Evolutionary conservation across 2,329 filamentous ascomycete species (phyloP).

Genomic region (Colletotrichum spinosum): DNA sequence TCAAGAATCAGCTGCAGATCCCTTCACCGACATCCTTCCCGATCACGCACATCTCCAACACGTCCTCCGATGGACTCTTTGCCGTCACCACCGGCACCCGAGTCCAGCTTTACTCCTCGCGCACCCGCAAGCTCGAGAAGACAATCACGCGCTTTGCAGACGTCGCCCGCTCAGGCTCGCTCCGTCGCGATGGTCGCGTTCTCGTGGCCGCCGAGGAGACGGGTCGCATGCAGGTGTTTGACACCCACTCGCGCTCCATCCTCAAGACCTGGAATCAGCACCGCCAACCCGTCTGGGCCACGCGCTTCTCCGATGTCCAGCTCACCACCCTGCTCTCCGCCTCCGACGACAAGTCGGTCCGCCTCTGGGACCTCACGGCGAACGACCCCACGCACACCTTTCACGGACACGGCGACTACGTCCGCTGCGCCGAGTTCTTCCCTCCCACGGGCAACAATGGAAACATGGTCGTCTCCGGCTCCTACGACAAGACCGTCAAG

Average conservation of each 20-base stretch:
- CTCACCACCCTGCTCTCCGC: slow-evolving; percentile 89
- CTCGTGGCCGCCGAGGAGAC: slow-evolving; percentile 92
- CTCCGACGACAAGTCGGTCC: slow-evolving; percentile 92
- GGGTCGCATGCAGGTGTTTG: slow-evolving; percentile 94
- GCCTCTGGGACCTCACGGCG: slow-evolving; percentile 92
- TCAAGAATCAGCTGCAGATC: slow-evolving; percentile 90
- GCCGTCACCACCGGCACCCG: slow-evolving; percentile 94
- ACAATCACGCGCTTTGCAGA: slow-evolving; percentile 95
- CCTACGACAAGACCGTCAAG: slow-evolving; percentile 93
- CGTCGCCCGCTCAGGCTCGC: slow-evolving; percentile 88
- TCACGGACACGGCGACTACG: slow-evolving; percentile 91
- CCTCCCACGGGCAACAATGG: slow-evolving; percentile 69
- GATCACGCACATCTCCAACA: slow-evolving; percentile 87
- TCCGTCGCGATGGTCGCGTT: slow-evolving; percentile 88
- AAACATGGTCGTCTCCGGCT: slow-evolving; percentile 87
- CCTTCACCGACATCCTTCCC: slow-evolving; percentile 91
- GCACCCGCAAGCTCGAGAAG: slow-evolving; percentile 91
- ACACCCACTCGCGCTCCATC: slow-evolving; percentile 87
- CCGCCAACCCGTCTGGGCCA: slow-evolving; percentile 93
- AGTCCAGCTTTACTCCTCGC: slow-evolving; percentile 92
- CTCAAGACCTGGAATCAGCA: slow-evolving; percentile 95
- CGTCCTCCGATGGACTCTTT: slow-evolving; percentile 76
- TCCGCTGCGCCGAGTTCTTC: slow-evolving; percentile 88
- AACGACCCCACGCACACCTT: slow-evolving; percentile 82
- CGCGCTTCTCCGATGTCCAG: slow-evolving; percentile 90